A percentile compares a stretch with the other conserved stretches of the same genome.
Conservation (phyloP, 1,139 yeast species). For the Ogataea hybrid region DNA sequence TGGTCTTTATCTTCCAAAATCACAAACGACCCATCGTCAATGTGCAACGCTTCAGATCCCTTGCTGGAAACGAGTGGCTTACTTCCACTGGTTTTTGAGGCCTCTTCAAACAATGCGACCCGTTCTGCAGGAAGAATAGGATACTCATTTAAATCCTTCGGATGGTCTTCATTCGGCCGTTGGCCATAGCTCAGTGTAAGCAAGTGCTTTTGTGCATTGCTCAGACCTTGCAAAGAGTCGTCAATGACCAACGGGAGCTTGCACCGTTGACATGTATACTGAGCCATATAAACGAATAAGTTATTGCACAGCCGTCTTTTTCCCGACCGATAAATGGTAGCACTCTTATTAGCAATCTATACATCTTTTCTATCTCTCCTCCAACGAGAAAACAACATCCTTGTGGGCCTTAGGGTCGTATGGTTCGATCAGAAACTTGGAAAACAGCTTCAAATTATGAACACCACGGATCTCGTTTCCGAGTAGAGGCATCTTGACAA, state of each 20-base stretch:
- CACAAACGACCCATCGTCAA: slow-evolving; percentile 41
- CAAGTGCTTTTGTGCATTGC: slow-evolving; percentile 51
- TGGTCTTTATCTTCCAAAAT: slow-evolving; percentile 34
- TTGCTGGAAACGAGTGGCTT: slow-evolving; percentile 19
- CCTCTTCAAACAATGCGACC: slow-evolving; percentile 31
- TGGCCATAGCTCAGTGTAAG: slow-evolving; percentile 35
- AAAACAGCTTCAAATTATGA: slow-evolving; percentile 75
- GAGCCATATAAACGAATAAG: slow-evolving; percentile 14
- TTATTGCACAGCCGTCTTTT: slow-evolving; percentile 4
- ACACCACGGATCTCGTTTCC: slow-evolving; percentile 94
- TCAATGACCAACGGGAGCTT: slow-evolving; percentile 56
- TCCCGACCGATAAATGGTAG: neutral
- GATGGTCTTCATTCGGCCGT: slow-evolving; percentile 16
- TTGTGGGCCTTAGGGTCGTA: slow-evolving; percentile 66
- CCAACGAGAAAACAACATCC: slow-evolving; percentile 60
- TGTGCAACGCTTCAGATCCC: slow-evolving; percentile 14
- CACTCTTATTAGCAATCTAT: neutral
- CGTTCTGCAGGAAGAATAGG: slow-evolving; percentile 37
- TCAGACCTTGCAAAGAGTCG: slow-evolving; percentile 49
- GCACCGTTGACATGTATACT: slow-evolving; percentile 54
- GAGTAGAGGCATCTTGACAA: slow-evolving; percentile 90
- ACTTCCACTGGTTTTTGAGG: slow-evolving; percentile 19
- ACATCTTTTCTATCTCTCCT: slow-evolving; percentile 39
- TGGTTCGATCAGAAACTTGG: slow-evolving; percentile 65
- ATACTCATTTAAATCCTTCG: slow-evolving; percentile 14